Percentiles rank a stretch among this genome's conserved stretches.
Evolutionary conservation across 23 red algal genomes (phyloP).

Genomic region (Gracilaria gracilis): DNA sequence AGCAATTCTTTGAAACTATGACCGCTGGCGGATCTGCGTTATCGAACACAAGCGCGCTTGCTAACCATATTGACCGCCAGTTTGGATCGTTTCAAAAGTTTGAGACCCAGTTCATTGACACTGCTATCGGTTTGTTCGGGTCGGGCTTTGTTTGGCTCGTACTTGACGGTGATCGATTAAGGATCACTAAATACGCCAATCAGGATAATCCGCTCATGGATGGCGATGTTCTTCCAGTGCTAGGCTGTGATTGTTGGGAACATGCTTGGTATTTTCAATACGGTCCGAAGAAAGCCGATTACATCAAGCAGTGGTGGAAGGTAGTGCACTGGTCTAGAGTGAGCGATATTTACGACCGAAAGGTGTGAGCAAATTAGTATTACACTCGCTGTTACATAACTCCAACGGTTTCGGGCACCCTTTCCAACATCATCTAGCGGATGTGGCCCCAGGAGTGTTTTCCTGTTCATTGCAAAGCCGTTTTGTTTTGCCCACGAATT

Average conservation of each 20-base stretch:
- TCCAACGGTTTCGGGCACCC: too few species aligned
- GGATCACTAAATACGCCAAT: conserved; percentile 49
- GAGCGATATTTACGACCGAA: conserved; percentile 56
- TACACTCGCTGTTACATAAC: too few species aligned
- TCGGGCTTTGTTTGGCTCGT: conserved; percentile 94
- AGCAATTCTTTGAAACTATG: conserved; percentile 75
- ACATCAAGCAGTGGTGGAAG: conserved; percentile 88
- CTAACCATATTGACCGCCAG: conserved; percentile 46
- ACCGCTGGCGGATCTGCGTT: conserved; percentile 23
- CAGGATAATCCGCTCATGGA: conserved; percentile 48
- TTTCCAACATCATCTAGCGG: too few species aligned
- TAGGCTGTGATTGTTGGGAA: conserved; percentile 36
- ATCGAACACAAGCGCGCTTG: conserved; percentile 54
- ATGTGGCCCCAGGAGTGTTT: too few species aligned
- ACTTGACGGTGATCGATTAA: conserved; percentile 1
- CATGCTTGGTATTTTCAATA: conserved; percentile 94
- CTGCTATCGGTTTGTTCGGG: conserved; percentile 76
- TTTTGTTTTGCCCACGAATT: too few species aligned
- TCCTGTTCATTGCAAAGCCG: too few species aligned
- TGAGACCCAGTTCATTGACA: conserved; percentile 63
- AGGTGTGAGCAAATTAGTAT: neutral
- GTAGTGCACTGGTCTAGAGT: conserved; percentile 88
- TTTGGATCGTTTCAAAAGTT: conserved; percentile 81
- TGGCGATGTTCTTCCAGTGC: neutral
- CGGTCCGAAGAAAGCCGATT: conserved; percentile 65